Percentiles rank a stretch among this genome's conserved stretches.
Conservation (phyloP, 148 eudicot genomes). For the Diospyros kaki region DNA sequence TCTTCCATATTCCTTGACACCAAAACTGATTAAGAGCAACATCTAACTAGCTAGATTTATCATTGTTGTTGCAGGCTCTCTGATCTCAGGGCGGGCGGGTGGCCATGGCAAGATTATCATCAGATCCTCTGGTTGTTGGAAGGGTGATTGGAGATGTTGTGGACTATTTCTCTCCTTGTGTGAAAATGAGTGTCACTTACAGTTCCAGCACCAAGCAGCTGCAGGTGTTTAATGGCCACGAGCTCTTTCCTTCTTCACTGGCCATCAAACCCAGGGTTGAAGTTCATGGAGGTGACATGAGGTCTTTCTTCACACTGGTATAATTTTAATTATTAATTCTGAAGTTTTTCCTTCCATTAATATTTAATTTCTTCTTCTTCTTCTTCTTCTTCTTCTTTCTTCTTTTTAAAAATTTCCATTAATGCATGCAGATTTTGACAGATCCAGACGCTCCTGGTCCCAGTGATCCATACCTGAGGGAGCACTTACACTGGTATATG, state of each 20-base stretch:
- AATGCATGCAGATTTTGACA: conserved; percentile 53
- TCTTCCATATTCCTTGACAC: too few relatives aligned
- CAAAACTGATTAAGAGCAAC: too few relatives aligned
- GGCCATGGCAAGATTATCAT: conserved; percentile 31
- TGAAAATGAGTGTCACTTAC: conserved; percentile 48
- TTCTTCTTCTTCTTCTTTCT: neutral
- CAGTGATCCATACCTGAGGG: conserved; percentile 90
- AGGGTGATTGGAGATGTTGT: conserved; percentile 62
- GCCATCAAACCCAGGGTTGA: conserved; percentile 50
- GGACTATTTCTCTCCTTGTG: conserved; percentile 36
- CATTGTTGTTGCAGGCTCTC: too few relatives aligned
- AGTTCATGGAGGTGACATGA: conserved; percentile 61
- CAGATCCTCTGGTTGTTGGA: conserved; percentile 47
- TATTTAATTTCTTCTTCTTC: neutral
- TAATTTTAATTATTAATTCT: too few relatives aligned
- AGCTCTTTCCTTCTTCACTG: conserved; percentile 48
- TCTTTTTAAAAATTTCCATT: neutral
- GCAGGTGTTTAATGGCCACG: conserved; percentile 58
- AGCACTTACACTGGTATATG: conserved; percentile 89
- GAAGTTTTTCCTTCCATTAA: neutral
- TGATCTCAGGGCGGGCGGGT: neutral
- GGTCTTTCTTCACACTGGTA: conserved; percentile 66
- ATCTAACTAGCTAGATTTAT: too few relatives aligned
- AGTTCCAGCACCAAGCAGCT: conserved; percentile 25
- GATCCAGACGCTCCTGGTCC: conserved; percentile 99